Evolutionary conservation across 2,329 filamentous ascomycete genomes (phyloP), one percentile per base, ranked within the genome.

Genomic region (Apiospora pterosperma): DNA sequence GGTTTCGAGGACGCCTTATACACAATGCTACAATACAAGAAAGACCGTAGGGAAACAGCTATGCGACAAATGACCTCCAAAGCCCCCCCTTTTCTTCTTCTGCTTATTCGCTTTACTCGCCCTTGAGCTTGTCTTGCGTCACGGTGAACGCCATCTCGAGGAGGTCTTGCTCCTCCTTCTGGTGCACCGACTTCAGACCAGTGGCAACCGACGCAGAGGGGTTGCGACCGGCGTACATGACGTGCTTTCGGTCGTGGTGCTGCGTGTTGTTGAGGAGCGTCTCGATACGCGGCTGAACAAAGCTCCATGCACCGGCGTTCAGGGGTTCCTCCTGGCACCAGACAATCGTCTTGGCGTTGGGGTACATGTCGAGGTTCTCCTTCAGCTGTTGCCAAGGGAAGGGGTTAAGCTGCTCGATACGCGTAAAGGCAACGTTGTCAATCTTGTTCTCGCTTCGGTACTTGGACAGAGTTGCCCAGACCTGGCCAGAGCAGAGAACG

Each of bases 251-350:
- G 81, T 96, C 90, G 83, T 98, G 95, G 81, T 97, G 85, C 81
- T 96, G 81, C 0, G 96, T 98, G 77, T 96, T 80, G 83, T 98
- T 97, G 70, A 99, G 86, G 69, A 99, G 82, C 10, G 95, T 99
- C 88, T 99, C 96, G 69, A 99, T 93, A 76, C 96, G 91, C 36
- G 96, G 96, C 82, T 99, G 96, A n/a, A 90, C 92, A 82, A 96
- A 98, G 76, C 89, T 93, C 96, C 96, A 99, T 59, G 92, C 92
- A 78, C 96, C 96, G 10, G 96, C 96, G 77, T 99, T 99, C 66
- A 99, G 88, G 36, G 96, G 96, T 84, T 99, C 96, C 79, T 99
- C 96, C 81, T 99, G 96, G 71, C 88, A 90, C 94, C 94, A 99
- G 68, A 99, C 93, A 70, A 99, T 93, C 69, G 93, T 95, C 86